These are phyloP conservation scores for Cryptosporidium canis DNA, from an alignment of 169 alveolate genomes.

Conservation along the genomic window DNA sequence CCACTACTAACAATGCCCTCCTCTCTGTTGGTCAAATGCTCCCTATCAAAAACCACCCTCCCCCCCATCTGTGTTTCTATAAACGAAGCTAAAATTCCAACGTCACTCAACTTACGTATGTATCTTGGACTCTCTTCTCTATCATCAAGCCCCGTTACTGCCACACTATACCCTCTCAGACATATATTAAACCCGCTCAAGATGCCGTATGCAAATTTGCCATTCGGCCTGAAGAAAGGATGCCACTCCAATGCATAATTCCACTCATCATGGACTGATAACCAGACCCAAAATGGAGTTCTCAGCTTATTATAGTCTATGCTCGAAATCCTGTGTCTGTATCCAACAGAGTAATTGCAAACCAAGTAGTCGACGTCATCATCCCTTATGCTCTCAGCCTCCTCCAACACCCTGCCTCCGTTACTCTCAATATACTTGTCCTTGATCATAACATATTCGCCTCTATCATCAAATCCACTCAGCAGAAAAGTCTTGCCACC, in stretches of 20 bases:
- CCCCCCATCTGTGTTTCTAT: constrained; percentile 66
- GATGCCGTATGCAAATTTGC: constrained; percentile 1
- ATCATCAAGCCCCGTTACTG: not conserved
- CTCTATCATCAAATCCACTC: constrained; percentile 40
- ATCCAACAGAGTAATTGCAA: constrained; percentile 42
- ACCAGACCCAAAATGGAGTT: constrained; percentile 71
- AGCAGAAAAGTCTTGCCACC: constrained; percentile 10
- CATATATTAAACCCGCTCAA: not conserved
- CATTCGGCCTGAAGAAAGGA: constrained; percentile 71
- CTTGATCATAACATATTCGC: not conserved
- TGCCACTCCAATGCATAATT: constrained; percentile 66
- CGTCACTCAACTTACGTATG: constrained; percentile 29
- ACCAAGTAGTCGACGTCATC: constrained; percentile 44
- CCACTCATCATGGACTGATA: constrained; percentile 62
- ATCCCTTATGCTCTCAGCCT: not conserved
- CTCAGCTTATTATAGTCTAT: constrained; percentile 48
- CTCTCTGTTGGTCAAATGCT: not conserved
- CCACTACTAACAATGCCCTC: not conserved
- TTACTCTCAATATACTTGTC: constrained; percentile 7
- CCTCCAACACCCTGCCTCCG: constrained; percentile 13
- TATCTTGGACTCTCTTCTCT: constrained; percentile 16
- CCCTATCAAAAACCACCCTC: not conserved
- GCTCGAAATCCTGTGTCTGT: constrained; percentile 13
- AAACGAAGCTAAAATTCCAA: constrained; percentile 46
- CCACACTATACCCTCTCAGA: constrained; percentile 4